Evolutionary conservation across 1,284 basidiomycete species (phyloP), one percentile per base, ranked within the genome.

Genomic region (Megacollybia platyphylla): DNA sequence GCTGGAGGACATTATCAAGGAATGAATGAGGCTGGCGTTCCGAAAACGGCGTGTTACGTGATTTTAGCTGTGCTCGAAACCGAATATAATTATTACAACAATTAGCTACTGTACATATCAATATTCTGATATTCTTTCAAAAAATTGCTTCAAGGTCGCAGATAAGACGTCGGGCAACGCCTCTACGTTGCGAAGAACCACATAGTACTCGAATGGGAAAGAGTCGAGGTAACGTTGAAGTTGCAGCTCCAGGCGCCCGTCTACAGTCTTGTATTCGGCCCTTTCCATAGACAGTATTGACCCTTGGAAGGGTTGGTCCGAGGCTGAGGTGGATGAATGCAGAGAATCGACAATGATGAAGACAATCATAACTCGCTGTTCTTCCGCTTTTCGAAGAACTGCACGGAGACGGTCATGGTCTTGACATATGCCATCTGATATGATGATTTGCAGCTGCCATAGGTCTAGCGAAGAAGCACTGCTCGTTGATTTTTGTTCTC

Each of bases 391-490:
- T 34, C 96, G 75, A 28, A 98, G 66, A 29, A 92, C 64, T 2
- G 82, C 80, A 29, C 85, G 77, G 39, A 98, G 68, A 51, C 73
- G 70, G 38, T 91, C 87, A 58, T 97, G 93, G 57, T 97, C 90
- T 61, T 97, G 91, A 59, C 93, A 97, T 50, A 97, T 88, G 27
- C 96, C 96, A 58, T 99, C 96, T 13, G 93, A 97, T 50, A 98
- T 91, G 70, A 99, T 96, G 64, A 98, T 92, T 61, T 97, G 79
- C 43, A 99, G 73, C 59, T 99, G 96, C 96, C 96, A 98, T 18
- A 98, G 70, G 50, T 97, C 92, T 2, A 77, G 72, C 2, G 78
- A 73, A n/a, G 79, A 73, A 6, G 74, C 63, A 15, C 77, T 79
- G 28, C 67, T 67, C 58, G 67, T 68, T 10, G 70, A 62, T 28